Evolutionary conservation across 352 stramenopile species (phyloP), one percentile per base, ranked within the genome.

Genomic region (Pythium oligandrum): DNA sequence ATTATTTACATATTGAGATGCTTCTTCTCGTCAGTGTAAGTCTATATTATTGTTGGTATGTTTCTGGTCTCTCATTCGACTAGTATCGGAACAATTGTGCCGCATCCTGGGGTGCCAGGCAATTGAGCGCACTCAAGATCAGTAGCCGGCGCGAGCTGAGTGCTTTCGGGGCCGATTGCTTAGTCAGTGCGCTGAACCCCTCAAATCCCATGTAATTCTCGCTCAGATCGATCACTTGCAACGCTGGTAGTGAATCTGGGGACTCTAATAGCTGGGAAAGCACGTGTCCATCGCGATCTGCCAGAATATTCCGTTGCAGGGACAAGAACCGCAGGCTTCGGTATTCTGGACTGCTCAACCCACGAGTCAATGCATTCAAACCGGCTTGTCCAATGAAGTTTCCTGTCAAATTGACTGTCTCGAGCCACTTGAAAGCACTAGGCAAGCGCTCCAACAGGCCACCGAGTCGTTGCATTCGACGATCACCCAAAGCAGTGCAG

Each of bases 121-220:
- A 66, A 47, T 66, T 66, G 11, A 39, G 31, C 2, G 42, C 30
- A 9, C 43, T 49, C 6, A 10, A 17, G 32, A 62, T 36, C 30
- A n/a, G 34, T 4, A 61, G 31, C 9, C 11, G 12, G 36, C 47
- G 26, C 17, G 17, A 26, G 17, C 17, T 26, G 17, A 26, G 17
- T 26, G 17, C 17, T 26, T 26, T 26, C 17, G 17, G 17, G 17
- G 17, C 17, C 17, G 17, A 26, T 26, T 26, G 17, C 17, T 26
- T 26, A 26, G 71, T 68, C 33, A 89, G 71, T 12, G 72, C 74
- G 37, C 79, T 63, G 46, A 86, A 86, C 10, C 76, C 76, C n/a
- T 75, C 64, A 32, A 70, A 73, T 4, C 74, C 78, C 50, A 89
- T 87, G 39, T 78, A 90, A 47, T 90, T 90, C 35, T 85, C 79